These are phyloP conservation scores for Emergomyces pasteurianus DNA, from an alignment of 2,329 filamentous ascomycete genomes.

Conservation along the genomic window DNA sequence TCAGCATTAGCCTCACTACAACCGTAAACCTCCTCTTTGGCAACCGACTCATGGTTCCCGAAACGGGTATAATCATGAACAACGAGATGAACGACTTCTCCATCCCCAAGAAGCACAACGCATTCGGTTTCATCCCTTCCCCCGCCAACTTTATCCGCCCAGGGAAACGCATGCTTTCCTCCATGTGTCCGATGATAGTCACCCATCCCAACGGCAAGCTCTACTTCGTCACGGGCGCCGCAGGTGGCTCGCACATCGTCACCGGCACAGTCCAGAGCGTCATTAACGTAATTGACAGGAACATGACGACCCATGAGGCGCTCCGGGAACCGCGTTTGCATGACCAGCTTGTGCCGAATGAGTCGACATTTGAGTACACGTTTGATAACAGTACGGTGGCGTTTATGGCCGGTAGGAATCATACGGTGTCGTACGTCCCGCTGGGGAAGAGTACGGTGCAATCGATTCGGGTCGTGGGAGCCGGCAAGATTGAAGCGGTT, in stretches of 20 bases:
- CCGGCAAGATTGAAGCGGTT: slow-evolving; percentile 66
- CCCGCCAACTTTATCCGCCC: slow-evolving; percentile 71
- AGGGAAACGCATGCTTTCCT: slow-evolving; percentile 70
- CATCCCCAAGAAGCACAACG: slow-evolving; percentile 63
- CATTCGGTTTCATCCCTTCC: slow-evolving; percentile 74
- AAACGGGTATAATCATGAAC: slow-evolving; percentile 70
- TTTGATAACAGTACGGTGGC: slow-evolving; percentile 55
- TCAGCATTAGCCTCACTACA: slow-evolving; percentile 71
- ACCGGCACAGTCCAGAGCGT: slow-evolving; percentile 64
- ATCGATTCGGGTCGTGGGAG: slow-evolving; percentile 46
- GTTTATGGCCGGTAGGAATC: slow-evolving; percentile 52
- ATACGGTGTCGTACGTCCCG: slow-evolving; percentile 59
- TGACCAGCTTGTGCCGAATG: slow-evolving; percentile 68
- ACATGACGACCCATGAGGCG: slow-evolving; percentile 48
- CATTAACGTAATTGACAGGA: slow-evolving; percentile 59
- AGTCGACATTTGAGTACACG: slow-evolving; percentile 52
- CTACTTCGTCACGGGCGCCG: slow-evolving; percentile 59
- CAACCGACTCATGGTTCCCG: slow-evolving; percentile 62
- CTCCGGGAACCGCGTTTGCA: slow-evolving; percentile 59
- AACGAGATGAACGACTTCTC: slow-evolving; percentile 66
- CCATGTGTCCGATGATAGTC: slow-evolving; percentile 67
- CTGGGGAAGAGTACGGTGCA: slow-evolving; percentile 59
- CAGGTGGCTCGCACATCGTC: slow-evolving; percentile 74
- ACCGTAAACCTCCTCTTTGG: slow-evolving; percentile 85
- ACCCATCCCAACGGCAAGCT: slow-evolving; percentile 54